A percentile compares a stretch with the other conserved stretches of the same genome.
Evolutionary conservation across 495 filamentous ascomycete species (phyloP).

Genomic region (Chaetomidium leptoderma): DNA sequence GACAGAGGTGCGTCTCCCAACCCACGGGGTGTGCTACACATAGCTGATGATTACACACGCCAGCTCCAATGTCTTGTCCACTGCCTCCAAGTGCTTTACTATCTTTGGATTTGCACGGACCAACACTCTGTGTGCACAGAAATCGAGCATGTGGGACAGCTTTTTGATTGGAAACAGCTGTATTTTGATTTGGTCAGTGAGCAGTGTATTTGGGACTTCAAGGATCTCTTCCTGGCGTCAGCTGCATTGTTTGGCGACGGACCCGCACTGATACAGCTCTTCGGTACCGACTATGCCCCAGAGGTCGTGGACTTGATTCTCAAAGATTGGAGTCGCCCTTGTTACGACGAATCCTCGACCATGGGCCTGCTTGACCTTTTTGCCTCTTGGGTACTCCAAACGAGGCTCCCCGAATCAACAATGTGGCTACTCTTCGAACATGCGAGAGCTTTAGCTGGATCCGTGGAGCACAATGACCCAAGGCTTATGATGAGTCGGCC

Average conservation of each 20-base stretch:
- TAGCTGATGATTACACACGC: not conserved
- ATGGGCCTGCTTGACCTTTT: constrained; percentile 27
- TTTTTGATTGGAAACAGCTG: constrained; percentile 14
- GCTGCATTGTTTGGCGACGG: constrained; percentile 18
- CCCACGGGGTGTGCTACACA: not conserved
- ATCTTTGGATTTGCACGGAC: not conserved
- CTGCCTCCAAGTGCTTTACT: constrained; percentile 12
- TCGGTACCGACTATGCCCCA: not conserved
- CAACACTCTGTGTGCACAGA: no score
- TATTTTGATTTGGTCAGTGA: constrained; percentile 16
- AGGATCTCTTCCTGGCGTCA: constrained; percentile 18
- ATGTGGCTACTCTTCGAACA: constrained; percentile 10
- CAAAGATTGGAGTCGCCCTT: constrained; percentile 17
- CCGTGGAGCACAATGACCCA: constrained; percentile 8
- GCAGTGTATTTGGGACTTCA: constrained; percentile 23
- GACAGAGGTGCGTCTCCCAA: constrained; percentile 15
- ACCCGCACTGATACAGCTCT: not conserved
- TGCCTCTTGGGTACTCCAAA: constrained; percentile 18
- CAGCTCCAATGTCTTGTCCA: constrained; percentile 15
- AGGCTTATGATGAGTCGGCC: constrained; percentile 23
- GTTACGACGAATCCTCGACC: constrained; percentile 15
- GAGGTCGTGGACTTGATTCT: constrained; percentile 9
- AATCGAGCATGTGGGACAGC: no score
- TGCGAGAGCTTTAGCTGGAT: constrained; percentile 4
- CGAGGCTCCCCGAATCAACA: no score